phyloP scores from a whole-genome alignment of 2,329 filamentous ascomycete species.

The Pyrenophora teres region DNA sequence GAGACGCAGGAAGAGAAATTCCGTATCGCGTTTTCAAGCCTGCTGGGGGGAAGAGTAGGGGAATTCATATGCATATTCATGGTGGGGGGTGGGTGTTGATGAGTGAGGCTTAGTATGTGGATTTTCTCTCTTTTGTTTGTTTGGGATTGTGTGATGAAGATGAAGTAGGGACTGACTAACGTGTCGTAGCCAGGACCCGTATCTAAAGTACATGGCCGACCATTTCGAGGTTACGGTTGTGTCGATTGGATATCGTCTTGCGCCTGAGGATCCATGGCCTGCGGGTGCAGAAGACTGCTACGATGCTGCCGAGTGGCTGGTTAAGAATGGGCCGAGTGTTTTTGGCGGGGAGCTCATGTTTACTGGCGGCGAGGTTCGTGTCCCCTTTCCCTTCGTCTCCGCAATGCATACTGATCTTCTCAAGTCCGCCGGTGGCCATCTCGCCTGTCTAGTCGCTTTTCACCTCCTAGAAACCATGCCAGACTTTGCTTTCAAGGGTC shows the following conservation, averaged over 20 bases:
- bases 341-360: constrained; percentile 53
- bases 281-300: constrained; percentile 61
- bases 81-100: constrained; percentile 57
- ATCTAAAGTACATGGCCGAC: constrained; percentile 58
- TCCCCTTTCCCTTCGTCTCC: background rate
- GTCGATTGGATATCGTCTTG: constrained; percentile 63
- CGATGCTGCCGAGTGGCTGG: constrained; percentile 60
- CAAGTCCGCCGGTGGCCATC: constrained; percentile 58
- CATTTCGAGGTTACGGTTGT: constrained; percentile 55
- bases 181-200: constrained; percentile 50
- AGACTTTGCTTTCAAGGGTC: constrained; percentile 52
- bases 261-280: constrained; percentile 64
- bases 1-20: constrained; percentile 57
- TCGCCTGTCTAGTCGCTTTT: constrained; percentile 54
- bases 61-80: constrained; percentile 62
- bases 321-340: constrained; percentile 52
- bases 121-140: background rate
- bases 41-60: constrained; percentile 50
- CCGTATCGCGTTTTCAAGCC: constrained; percentile 59
- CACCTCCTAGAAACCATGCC: constrained; percentile 50
- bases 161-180: constrained; percentile 4
- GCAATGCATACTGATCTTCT: background rate
- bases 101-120: constrained; percentile 37
- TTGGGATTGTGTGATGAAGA: background rate
- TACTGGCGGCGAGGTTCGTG: constrained; percentile 47